A percentile compares a stretch with the other conserved stretches of the same genome.
Evolutionary conservation across 257 asterid genomes (phyloP).

Genomic region (Fraxinus americana): DNA sequence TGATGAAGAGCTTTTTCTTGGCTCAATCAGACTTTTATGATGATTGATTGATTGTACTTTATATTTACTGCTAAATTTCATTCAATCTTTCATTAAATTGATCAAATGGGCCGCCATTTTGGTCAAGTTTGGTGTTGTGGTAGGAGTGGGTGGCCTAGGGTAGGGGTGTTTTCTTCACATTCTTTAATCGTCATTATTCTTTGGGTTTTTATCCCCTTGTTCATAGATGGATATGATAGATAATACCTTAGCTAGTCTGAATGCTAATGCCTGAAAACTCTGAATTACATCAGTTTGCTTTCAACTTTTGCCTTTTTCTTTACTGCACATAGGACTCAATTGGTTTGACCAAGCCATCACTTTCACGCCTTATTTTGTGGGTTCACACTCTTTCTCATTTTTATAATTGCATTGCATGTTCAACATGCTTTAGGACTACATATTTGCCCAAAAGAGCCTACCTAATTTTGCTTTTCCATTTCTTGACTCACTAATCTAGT

Average conservation of each 20-base stretch:
- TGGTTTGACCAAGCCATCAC: slow-evolving; percentile 68
- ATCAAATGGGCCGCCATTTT: slow-evolving; percentile 81
- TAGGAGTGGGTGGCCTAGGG: not conserved
- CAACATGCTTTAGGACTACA: not conserved
- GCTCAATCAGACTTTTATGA: slow-evolving; percentile 40
- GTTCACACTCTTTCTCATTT: slow-evolving; percentile 25
- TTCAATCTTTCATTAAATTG: slow-evolving; percentile 46
- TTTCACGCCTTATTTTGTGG: slow-evolving; percentile 55
- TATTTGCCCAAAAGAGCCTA: too few relatives aligned
- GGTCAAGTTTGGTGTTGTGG: slow-evolving; percentile 24
- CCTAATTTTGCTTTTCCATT: not conserved
- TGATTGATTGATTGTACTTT: slow-evolving; percentile 68
- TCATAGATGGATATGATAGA: not conserved
- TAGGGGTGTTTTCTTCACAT: slow-evolving; percentile 6
- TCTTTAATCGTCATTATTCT: not conserved
- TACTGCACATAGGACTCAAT: slow-evolving; percentile 42
- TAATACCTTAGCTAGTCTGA: slow-evolving; percentile 64
- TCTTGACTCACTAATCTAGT: slow-evolving; percentile 11
- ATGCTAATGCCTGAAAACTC: slow-evolving; percentile 55
- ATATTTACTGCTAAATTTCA: slow-evolving; percentile 18
- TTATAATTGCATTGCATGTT: slow-evolving; percentile 4
- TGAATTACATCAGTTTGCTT: slow-evolving; percentile 48
- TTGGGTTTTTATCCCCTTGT: slow-evolving; percentile 23
- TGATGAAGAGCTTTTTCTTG: not conserved
- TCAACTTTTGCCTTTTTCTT: slow-evolving; percentile 46